Conservation (phyloP, 805 yeast species). For the Zygosaccharomyces bisporus region DNA sequence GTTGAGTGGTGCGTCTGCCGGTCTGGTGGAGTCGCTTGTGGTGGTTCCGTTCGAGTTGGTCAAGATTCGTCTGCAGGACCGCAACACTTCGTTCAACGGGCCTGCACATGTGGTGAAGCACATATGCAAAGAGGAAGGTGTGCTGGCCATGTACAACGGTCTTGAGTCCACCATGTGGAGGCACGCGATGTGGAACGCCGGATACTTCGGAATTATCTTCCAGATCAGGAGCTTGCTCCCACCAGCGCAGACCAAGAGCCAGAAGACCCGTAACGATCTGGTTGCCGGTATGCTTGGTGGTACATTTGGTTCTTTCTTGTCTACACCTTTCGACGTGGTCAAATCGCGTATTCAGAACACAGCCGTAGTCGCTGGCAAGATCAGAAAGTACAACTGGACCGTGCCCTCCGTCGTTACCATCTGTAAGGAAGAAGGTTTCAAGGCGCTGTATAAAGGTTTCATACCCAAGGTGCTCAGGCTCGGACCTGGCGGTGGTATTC, state of each 20-base stretch:
- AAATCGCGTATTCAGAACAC: constrained; percentile 91
- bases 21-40: constrained; percentile 93
- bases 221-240: constrained; percentile 81
- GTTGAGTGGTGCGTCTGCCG: constrained; percentile 96
- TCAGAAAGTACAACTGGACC: constrained; percentile 90
- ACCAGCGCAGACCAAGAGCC: constrained; percentile 61
- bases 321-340: constrained; percentile 97
- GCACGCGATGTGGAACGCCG: constrained; percentile 96
- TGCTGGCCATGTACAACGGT: constrained; percentile 85
- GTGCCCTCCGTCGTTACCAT: constrained; percentile 71
- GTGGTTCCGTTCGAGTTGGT: constrained; percentile 97
- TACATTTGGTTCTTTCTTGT: constrained; percentile 88
- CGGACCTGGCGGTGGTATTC: constrained; percentile 99
- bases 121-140: constrained; percentile 72
- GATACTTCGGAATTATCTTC: constrained; percentile 92
- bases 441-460: constrained; percentile 92
- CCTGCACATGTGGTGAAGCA: constrained; percentile 76
- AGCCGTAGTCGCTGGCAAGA: constrained; percentile 61
- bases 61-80: constrained; percentile 92
- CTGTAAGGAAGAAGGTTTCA: constrained; percentile 81
- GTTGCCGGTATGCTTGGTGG: constrained; percentile 96
- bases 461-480: constrained; percentile 93
- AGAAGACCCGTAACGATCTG: constrained; percentile 81
- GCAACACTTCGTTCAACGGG: constrained; percentile 72
- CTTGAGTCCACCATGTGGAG: constrained; percentile 97